Evolutionary conservation across 495 filamentous ascomycete species (phyloP), one percentile per base, ranked within the genome.

Genomic region (Hypoxylon trugodes): DNA sequence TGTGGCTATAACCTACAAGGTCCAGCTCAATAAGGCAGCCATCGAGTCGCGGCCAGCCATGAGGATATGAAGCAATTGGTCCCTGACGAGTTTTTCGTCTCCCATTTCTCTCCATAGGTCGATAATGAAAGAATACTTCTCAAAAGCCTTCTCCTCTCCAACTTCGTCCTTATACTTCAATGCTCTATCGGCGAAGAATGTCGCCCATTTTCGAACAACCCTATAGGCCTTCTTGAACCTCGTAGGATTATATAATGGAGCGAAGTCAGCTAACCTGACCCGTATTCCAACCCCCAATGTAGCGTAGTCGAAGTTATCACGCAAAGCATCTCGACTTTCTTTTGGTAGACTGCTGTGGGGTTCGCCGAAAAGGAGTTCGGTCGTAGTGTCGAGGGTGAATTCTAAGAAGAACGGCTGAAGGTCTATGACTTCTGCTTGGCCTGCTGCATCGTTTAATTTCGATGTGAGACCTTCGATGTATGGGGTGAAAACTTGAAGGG

Each of bases 31-130:
- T 1, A 83, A 73, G 37, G 64, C 68, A 32, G 74, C 81, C 8
- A 81, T 85, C 22, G 82, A 78, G 65, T 87, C 84, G 55, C 82
- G 72, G 2, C 83, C 83, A 32, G 84, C 82, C 6, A 84, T 40
- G 18, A 87, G 61, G 10, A 86, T 68, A 60, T 81, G 74, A 5
- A 86, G 51, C 6, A 83, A 61, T 56, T 87, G 82, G 51, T 82
- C 81, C 22, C 85, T 78, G 4, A 89, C 67, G 0, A 80, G 57
- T 18, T 57, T 32, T 21, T 55, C 35, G 42, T 82, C 78, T 30
- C 73, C 49, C 13, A 72, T 71, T 42, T 78, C 73, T 15, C 70
- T 55, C 16, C 65, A 72, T 1, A 84, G 69, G 32, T 76, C 78
- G 7, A 72, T 63, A 18, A 82, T 71, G 50, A 82, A 82, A 19